Conservation (phyloP, 208 protist genomes). For the Angomonas ambiguus region DNA sequence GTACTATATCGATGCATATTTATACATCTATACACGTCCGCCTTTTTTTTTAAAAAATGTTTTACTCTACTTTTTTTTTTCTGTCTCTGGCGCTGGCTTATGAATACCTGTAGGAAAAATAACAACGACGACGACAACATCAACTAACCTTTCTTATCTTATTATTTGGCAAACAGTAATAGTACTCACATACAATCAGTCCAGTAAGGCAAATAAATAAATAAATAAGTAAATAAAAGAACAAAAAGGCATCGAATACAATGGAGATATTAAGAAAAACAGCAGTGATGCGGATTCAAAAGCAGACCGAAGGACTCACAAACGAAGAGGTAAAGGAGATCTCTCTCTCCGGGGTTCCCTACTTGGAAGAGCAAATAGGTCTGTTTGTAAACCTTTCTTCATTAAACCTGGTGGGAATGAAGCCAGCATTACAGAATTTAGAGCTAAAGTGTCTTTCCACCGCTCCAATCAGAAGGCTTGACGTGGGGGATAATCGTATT, state of each 20-base stretch:
- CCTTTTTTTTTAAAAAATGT: too few species aligned
- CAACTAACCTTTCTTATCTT: too few species aligned
- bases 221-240: too few species aligned
- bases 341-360: constrained; percentile 57
- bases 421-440: constrained; percentile 40
- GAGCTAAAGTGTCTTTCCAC: constrained; percentile 27
- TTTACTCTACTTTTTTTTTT: too few species aligned
- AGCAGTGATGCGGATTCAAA: constrained; percentile 57
- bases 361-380: constrained; percentile 38
- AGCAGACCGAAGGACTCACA: constrained; percentile 46
- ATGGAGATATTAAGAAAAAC: constrained; percentile 79
- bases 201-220: too few species aligned
- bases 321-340: constrained; percentile 51
- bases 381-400: constrained; percentile 48
- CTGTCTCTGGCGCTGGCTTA: too few species aligned
- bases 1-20: neutral
- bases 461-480: constrained; percentile 44
- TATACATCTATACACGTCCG: neutral
- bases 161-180: too few species aligned
- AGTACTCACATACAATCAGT: too few species aligned
- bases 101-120: constrained; percentile 12
- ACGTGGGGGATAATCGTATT: constrained; percentile 84
- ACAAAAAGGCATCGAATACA: neutral
- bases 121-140: too few species aligned
- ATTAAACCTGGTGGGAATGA: constrained; percentile 61